Conservation (phyloP, 192 early-diverging fungal species). For the Haplosporangium gracile region DNA sequence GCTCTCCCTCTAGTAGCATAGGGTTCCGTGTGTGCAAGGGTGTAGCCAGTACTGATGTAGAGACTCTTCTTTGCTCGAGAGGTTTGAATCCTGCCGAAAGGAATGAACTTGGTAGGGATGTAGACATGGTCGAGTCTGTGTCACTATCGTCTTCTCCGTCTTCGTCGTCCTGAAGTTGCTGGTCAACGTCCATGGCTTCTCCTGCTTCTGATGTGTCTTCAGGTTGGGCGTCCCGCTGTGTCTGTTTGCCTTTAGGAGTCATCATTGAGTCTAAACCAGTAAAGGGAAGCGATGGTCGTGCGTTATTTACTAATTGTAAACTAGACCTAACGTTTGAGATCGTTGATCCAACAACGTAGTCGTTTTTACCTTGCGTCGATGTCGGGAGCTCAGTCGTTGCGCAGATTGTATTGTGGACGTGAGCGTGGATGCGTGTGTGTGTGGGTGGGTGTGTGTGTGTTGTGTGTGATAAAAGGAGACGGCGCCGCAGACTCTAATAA, state of each 20-base stretch:
- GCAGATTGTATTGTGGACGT: not conserved
- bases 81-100: constrained; percentile 1
- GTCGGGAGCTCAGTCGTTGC: not conserved
- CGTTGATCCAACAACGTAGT: not conserved
- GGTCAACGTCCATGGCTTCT: constrained; percentile 34
- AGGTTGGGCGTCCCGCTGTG: not conserved
- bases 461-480: not conserved
- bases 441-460: no score
- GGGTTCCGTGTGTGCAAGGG: constrained; percentile 15
- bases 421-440: not conserved
- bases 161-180: not conserved
- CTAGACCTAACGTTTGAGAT: not conserved
- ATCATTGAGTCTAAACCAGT: not conserved
- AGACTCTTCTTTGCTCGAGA: constrained; percentile 18
- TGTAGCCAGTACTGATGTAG: constrained; percentile 13
- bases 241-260: not conserved
- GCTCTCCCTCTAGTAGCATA: constrained; percentile 8
- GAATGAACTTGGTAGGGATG: constrained; percentile 44
- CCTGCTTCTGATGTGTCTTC: not conserved
- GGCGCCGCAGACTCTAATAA: not conserved
- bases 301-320: not conserved
- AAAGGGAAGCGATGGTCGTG: not conserved
- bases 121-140: constrained; percentile 27
- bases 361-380: not conserved
- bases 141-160: constrained; percentile 5